Base-by-base conservation (phyloP, 495 filamentous ascomycete species). In the Opeltia flavorubescens region DNA sequence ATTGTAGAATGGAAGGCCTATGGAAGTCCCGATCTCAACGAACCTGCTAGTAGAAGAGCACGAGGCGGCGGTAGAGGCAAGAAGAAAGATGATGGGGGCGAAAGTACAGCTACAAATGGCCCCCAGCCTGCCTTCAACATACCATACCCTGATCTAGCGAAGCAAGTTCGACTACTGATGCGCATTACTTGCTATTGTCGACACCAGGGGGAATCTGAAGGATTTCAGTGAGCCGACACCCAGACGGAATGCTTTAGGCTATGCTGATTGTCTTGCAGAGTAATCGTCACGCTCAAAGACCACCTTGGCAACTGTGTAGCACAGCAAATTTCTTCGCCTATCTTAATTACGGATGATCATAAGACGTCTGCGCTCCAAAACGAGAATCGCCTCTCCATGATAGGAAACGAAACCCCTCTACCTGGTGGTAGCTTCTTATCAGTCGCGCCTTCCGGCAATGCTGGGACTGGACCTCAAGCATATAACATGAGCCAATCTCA, bases 141-240 rank as follows among this genome's bases (percentile, higher is more conserved):
- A 24, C 57, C 61, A 1, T 59, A 76, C 3, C 78, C 80, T 9
- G 65, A 70, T 6, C 78, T 75, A 28, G 73, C 78, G 17, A 78
- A 80, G 66, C 80, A 84, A 56, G 77, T 93, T 18, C 77, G 87
- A 53, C 72, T 81, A 6, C 86, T 86, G 5, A 94, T 96, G 87
- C 77, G 89, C n/a, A 94, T 96, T 54, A 85, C 88, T 4, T 96
- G 89, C 62, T 96, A 96, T 63, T 95, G 89, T 62, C 78, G 89
- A 3, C 89, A 96, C 59, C 89, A 95, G 48, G 73, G 77, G 30
- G 89, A 96, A 63, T 95, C 95, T 58, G 64, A 80, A 46, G 89
- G 89, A 2, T 96, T 94, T 54, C 83, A 85, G 67, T 75, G 59
- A 48, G 70, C 62, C 25, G 13, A 39, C 20, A 43, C 18, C 26